Base-by-base conservation (phyloP, 1,284 basidiomycete genomes). In the Heterobasidion occidentale region DNA sequence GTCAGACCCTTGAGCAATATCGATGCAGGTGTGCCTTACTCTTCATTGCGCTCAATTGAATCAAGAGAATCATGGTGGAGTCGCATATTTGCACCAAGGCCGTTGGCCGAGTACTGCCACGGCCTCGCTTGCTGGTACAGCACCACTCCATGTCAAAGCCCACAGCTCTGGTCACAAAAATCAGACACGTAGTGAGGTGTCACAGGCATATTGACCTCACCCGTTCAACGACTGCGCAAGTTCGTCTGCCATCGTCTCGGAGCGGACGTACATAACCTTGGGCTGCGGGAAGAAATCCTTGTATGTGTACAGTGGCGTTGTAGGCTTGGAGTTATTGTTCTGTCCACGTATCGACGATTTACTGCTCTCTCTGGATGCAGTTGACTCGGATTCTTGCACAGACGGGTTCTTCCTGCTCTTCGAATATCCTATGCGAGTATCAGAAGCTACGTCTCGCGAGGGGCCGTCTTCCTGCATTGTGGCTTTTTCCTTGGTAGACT, bases 121-220 rank as follows among this genome's bases (percentile, higher is more conserved):
- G 57, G 42, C 66, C 63, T 7, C 60, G 61, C n/a, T 66, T 62
- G 54, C 69, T 73, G 46, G 70, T 63, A 19, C 79, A 73, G 11
- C 74, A 71, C 83, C 83, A 85, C 63, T 86, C 84, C 54, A 84
- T 69, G 64, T 86, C 84, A 46, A 85, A 79, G 3, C 81, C 83
- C 9, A 85, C 55, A 9, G 83, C 75, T 0, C 80, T 82, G 48
- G 3, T 51, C 14, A 20, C n/a, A 44, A 52, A 19, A 12, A 36
- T 27, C 34, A 36, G n/a, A 15, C 46, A 35, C 33, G 27, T 27
- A 3, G 27, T 27, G 27, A 27, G 4, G 35, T 49, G 52, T 46
- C n/a, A 27, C 7, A 9, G 19, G 44, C 36, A 1, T 11, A 11
- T 56, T 14, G 36, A 9, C 14, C 68, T 60, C 53, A 76, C 77